These are phyloP conservation scores for Hanseniaspora meyeri DNA, from an alignment of 805 yeast species.

Conservation along the genomic window DNA sequence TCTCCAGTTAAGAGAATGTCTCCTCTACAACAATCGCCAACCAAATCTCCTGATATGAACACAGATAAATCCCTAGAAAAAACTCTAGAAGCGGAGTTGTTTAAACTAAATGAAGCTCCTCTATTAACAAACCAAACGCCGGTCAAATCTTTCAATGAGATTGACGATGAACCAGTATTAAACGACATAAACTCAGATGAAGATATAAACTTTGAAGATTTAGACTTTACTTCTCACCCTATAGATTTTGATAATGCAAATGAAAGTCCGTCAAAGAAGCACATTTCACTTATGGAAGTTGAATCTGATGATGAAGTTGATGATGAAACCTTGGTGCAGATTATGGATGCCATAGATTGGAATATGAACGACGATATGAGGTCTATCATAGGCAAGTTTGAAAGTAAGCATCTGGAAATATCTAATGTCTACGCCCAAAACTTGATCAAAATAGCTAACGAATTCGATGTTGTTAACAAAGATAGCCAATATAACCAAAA, in stretches of 20 bases:
- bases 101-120: neutral
- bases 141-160: neutral
- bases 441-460: neutral
- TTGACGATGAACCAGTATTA: neutral
- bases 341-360: slow-evolving; percentile 48
- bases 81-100: slow-evolving; percentile 1
- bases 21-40: neutral
- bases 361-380: slow-evolving; percentile 51
- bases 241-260: neutral
- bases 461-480: neutral
- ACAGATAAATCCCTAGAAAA: neutral
- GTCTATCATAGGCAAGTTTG: slow-evolving; percentile 44
- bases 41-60: neutral
- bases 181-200: neutral
- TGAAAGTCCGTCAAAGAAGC: neutral
- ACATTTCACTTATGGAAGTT: neutral
- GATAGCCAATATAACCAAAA: slow-evolving; percentile 24
- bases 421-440: slow-evolving; percentile 52
- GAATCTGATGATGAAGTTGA: neutral
- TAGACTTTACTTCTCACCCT: neutral
- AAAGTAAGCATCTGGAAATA: slow-evolving; percentile 45
- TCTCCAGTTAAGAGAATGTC: neutral
- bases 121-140: neutral
- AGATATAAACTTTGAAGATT: neutral
- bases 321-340: slow-evolving; percentile 41